A percentile compares a stretch with the other conserved stretches of the same genome.
These are phyloP conservation scores for Cystobasidium ongulense DNA, from an alignment of 768 basidiomycete genomes.

Conservation along the genomic window DNA sequence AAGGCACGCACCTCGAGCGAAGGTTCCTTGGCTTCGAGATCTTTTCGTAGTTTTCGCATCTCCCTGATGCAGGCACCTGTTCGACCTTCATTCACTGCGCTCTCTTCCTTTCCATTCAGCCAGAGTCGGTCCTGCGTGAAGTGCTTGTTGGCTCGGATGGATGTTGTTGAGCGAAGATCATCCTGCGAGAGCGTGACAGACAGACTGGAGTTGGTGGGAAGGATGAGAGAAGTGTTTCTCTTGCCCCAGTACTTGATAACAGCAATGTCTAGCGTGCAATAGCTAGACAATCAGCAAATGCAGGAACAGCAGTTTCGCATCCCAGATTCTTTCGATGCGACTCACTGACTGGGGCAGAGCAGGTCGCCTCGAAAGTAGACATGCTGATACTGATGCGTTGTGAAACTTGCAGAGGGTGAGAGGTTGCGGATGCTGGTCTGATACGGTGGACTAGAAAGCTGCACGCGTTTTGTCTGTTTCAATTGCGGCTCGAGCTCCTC, in stretches of 20 bases:
- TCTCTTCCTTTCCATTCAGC: constrained; percentile 86
- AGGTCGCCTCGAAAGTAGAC: constrained; percentile 35
- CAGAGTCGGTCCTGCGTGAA: constrained; percentile 74
- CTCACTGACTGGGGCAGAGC: constrained; percentile 39
- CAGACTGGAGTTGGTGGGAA: constrained; percentile 96
- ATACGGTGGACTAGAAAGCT: too few species aligned
- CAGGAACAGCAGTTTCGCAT: background rate
- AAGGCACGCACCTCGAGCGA: constrained; percentile 25
- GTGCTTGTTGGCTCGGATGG: constrained; percentile 69
- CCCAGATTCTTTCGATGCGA: background rate
- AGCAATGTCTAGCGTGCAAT: constrained; percentile 32
- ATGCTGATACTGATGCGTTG: background rate
- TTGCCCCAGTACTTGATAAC: constrained; percentile 81
- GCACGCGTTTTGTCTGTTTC: background rate
- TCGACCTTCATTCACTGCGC: constrained; percentile 68
- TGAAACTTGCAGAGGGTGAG: background rate
- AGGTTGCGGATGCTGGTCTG: too few species aligned
- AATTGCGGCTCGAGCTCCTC: too few species aligned
- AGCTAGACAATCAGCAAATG: background rate
- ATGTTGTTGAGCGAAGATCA: constrained; percentile 86
- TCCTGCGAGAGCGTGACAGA: constrained; percentile 96
- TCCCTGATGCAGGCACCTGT: constrained; percentile 76
- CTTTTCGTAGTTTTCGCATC: constrained; percentile 67
- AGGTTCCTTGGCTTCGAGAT: constrained; percentile 52
- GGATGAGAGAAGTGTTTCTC: constrained; percentile 84